Evolutionary conservation across 495 filamentous ascomycete species (phyloP).

Genomic region (Neurospora cerealis): DNA sequence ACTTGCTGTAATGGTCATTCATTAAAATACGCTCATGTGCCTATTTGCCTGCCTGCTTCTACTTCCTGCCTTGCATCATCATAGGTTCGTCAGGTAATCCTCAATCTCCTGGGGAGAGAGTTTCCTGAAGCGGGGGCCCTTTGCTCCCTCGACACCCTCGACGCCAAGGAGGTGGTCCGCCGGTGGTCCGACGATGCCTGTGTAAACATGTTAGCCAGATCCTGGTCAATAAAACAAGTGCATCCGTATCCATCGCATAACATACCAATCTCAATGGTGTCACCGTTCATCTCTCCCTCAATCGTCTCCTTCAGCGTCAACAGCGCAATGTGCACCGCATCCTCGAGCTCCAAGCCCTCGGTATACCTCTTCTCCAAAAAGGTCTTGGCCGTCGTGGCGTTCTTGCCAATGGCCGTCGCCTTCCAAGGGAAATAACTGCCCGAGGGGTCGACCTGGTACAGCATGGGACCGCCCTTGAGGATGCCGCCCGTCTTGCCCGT

Average conservation of each 20-base stretch:
- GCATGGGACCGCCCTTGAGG: conserved; percentile 86
- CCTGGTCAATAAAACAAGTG: conserved; percentile 20
- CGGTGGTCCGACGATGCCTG: conserved; percentile 90
- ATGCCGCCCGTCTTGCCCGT: conserved; percentile 84
- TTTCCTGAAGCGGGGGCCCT: conserved; percentile 90
- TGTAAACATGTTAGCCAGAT: conserved; percentile 1
- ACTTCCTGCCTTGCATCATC: conserved; percentile 15
- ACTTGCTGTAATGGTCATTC: conserved; percentile 2
- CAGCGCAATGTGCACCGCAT: conserved; percentile 96
- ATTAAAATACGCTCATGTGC: conserved; percentile 6
- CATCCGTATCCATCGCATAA: not conserved
- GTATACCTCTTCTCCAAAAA: conserved; percentile 98
- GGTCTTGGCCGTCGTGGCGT: conserved; percentile 93
- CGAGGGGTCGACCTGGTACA: conserved; percentile 97
- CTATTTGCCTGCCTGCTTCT: not conserved
- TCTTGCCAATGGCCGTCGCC: conserved; percentile 97
- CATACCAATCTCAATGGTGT: conserved; percentile 96
- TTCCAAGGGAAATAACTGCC: conserved; percentile 99
- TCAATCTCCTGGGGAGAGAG: conserved; percentile 96
- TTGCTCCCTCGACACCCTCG: conserved; percentile 82
- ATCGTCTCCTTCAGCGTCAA: conserved; percentile 98
- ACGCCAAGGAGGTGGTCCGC: conserved; percentile 86
- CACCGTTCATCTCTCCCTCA: conserved; percentile 98
- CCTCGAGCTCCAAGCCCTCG: conserved; percentile 92
- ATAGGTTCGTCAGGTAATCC: conserved; percentile 97